A percentile compares a stretch with the other conserved stretches of the same genome.
These are phyloP conservation scores for Nematocida parisii DNA, from an alignment of 371 early-diverging fungal species.

Conservation along the genomic window DNA sequence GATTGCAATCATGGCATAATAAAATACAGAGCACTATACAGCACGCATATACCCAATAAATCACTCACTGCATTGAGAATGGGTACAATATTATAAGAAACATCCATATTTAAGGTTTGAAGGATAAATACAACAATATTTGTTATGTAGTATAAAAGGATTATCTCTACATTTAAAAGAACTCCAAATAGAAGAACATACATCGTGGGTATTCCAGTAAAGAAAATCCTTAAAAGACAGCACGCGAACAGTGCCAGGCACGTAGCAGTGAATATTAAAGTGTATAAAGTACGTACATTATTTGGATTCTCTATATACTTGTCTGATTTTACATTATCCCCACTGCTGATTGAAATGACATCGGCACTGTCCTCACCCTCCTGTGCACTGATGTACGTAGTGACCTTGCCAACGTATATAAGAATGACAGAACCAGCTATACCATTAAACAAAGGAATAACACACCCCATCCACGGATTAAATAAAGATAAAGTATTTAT, in stretches of 20 bases:
- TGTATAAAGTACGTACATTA: conserved; percentile 12
- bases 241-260: conserved; percentile 12
- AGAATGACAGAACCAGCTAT: conserved; percentile 37
- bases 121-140: conserved; percentile 26
- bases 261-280: conserved; percentile 12
- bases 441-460: conserved; percentile 54
- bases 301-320: conserved; percentile 17
- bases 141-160: conserved; percentile 22
- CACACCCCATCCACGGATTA: conserved; percentile 23
- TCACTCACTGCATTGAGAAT: conserved; percentile 52
- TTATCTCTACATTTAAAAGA: conserved; percentile 27
- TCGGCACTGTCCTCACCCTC: background rate
- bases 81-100: conserved; percentile 43
- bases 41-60: conserved; percentile 24
- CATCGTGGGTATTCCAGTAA: background rate
- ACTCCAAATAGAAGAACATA: conserved; percentile 18
- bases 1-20: background rate
- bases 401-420: conserved; percentile 43
- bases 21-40: background rate
- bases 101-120: background rate
- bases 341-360: conserved; percentile 9
- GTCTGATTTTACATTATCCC: background rate
- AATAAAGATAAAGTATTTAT: conserved; percentile 10
- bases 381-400: conserved; percentile 6
- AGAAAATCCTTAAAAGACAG: conserved; percentile 2